phyloP scores from a whole-genome alignment of 2,329 filamentous ascomycete species.

The Neofusicoccum ribis region DNA sequence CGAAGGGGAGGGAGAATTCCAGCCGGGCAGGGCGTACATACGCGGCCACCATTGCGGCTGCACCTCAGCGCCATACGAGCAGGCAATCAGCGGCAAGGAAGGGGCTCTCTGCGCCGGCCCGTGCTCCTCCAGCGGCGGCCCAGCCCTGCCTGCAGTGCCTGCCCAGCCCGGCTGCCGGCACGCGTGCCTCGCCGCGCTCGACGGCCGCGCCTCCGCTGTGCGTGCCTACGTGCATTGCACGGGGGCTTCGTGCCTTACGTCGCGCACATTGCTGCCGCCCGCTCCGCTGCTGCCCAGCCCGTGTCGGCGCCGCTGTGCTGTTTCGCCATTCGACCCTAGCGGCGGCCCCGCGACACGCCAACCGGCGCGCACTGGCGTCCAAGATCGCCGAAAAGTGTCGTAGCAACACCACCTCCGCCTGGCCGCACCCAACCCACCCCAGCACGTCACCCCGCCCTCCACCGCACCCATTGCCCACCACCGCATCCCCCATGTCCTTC shows the following conservation, averaged over 20 bases:
- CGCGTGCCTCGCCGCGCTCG: background rate
- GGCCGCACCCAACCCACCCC: conserved; percentile 9
- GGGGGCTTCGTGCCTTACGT: too few species aligned
- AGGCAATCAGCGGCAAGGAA: conserved; percentile 15
- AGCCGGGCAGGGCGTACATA: background rate
- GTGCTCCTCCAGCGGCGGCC: conserved; percentile 1
- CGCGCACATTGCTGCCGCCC: too few species aligned
- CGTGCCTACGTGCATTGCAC: background rate
- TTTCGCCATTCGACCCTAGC: conserved; percentile 29
- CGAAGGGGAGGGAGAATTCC: conserved; percentile 11
- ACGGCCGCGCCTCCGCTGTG: background rate
- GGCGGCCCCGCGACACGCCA: conserved; percentile 21
- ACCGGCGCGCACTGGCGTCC: conserved; percentile 25
- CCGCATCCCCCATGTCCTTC: conserved; percentile 69
- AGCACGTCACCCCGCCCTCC: conserved; percentile 21
- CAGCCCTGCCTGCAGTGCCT: background rate
- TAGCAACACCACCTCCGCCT: conserved; percentile 2
- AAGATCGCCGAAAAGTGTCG: conserved; percentile 15
- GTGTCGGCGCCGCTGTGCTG: conserved; percentile 26
- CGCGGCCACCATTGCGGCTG: conserved; percentile 11
- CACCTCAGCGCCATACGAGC: background rate
- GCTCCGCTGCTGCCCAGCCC: background rate
- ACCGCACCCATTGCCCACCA: conserved; percentile 25
- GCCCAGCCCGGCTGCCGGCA: too few species aligned
- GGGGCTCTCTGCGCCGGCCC: background rate